Percentiles rank a stretch among this genome's conserved stretches.
phyloP scores from a whole-genome alignment of 2,329 filamentous ascomycete genomes.

The Epichloe festucae region DNA sequence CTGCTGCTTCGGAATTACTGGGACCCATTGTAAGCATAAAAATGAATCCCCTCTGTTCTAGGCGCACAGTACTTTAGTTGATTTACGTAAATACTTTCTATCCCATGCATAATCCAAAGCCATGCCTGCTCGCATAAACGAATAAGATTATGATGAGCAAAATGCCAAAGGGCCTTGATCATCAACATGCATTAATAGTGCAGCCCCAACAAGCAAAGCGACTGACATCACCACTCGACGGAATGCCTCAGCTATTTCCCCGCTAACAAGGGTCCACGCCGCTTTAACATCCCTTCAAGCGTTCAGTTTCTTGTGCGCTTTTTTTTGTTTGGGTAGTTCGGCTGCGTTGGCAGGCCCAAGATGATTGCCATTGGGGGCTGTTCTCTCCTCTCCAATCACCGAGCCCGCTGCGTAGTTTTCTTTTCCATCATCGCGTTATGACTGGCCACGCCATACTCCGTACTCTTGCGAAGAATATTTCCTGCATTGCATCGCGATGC shows the following conservation, averaged over 20 bases:
- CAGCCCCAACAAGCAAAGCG: background rate
- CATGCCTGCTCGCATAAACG: background rate
- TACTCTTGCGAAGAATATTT: no score
- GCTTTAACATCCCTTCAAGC: background rate
- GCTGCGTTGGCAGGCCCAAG: no score
- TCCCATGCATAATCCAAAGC: background rate
- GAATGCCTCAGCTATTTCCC: background rate
- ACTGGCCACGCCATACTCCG: no score
- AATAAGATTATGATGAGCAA: background rate
- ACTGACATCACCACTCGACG: background rate
- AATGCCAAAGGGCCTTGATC: background rate
- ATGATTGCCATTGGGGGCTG: no score
- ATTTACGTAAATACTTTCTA: background rate
- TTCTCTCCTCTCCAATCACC: no score
- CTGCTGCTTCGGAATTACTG: no score
- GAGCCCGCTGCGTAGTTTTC: no score
- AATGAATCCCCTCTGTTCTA: no score
- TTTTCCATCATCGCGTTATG: no score
- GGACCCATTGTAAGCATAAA: no score
- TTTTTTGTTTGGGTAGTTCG: background rate
- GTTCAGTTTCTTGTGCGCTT: background rate
- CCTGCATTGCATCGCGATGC: no score
- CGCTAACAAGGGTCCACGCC: background rate
- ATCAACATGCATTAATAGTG: background rate
- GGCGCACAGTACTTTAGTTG: no score